Base-by-base conservation (phyloP, 208 protist species). In the Wallacemonas sp. region DNA sequence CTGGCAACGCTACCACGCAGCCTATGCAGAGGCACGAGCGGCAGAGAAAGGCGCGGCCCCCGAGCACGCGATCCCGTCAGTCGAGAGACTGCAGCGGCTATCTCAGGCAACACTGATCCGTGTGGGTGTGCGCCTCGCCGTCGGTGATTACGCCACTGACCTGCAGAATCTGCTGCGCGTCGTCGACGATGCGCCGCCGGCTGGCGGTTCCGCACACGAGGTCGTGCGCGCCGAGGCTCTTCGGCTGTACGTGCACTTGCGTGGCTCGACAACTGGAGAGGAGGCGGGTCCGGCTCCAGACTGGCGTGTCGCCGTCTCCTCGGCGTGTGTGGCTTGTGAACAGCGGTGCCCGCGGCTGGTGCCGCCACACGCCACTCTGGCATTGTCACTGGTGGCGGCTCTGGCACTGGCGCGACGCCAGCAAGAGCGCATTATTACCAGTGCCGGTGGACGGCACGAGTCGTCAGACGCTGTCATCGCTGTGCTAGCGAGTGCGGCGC, bases 401-500 rank as follows among this genome's bases (percentile, higher is more conserved):
- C 50, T 57, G 30, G 50, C 50, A 26, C 3, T 19, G 10, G 41
- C 41, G 41, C 41, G 15, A 6, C 41, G 41, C n/a, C n/a, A n/a
- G n/a, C n/a, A n/a, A n/a, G n/a, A n/a, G n/a, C n/a, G n/a, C n/a
- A n/a, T n/a, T n/a, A n/a, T n/a, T n/a, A n/a, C n/a, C n/a, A n/a
- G n/a, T n/a, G n/a, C n/a, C n/a, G n/a, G n/a, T n/a, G n/a, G n/a
- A n/a, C n/a, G n/a, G n/a, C 15, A 71, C 33, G 65, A 64, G 71
- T 55, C 26, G 10, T 54, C 54, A 2, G 50, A 48, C 2, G 45
- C 64, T 26, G 29, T 44, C 39, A 42, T 29, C 26, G 55, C 45
- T 12, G 68, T 65, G 13, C 59, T 69, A 26, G 66, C 63, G 55
- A 63, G 63, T 48, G 66, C 65, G 34, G 57, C 67, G 15, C 41